These are phyloP conservation scores for Linaria vulgaris DNA, from an alignment of 257 asterid species.

Conservation along the genomic window DNA sequence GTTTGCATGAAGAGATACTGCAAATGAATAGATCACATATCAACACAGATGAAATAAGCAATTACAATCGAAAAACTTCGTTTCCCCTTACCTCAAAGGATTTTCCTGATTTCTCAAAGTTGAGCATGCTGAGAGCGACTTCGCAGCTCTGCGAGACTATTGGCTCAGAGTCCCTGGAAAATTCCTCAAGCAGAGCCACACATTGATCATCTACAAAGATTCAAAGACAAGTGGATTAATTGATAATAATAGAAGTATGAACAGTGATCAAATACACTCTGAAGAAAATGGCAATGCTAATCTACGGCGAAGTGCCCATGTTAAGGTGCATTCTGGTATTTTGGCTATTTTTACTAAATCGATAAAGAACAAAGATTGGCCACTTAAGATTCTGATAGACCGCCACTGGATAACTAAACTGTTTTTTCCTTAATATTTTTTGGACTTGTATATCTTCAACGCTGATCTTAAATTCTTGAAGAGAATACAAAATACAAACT, in stretches of 20 bases:
- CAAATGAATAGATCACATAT: conserved; percentile 25
- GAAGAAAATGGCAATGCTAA: not conserved
- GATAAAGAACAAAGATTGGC: no score
- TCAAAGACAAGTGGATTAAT: not conserved
- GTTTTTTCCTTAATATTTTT: no score
- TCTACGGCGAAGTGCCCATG: not conserved
- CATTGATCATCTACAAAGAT: conserved; percentile 49
- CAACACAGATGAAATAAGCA: not conserved
- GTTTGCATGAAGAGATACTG: conserved; percentile 64
- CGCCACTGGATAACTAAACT: no score
- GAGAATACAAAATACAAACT: no score
- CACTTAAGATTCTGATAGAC: no score
- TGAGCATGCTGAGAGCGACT: conserved; percentile 95
- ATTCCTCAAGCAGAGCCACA: conserved; percentile 66
- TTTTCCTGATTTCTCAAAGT: conserved; percentile 77
- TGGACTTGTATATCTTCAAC: no score
- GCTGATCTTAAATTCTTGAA: no score
- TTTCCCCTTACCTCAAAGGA: conserved; percentile 67
- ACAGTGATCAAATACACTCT: not conserved
- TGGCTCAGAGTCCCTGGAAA: conserved; percentile 78
- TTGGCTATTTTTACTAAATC: no score
- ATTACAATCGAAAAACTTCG: not conserved
- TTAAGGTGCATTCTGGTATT: no score
- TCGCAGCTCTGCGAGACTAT: conserved; percentile 95
- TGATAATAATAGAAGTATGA: not conserved